phyloP scores from a whole-genome alignment of 192 early-diverging fungal species.

The Geranomyces michiganensis region DNA sequence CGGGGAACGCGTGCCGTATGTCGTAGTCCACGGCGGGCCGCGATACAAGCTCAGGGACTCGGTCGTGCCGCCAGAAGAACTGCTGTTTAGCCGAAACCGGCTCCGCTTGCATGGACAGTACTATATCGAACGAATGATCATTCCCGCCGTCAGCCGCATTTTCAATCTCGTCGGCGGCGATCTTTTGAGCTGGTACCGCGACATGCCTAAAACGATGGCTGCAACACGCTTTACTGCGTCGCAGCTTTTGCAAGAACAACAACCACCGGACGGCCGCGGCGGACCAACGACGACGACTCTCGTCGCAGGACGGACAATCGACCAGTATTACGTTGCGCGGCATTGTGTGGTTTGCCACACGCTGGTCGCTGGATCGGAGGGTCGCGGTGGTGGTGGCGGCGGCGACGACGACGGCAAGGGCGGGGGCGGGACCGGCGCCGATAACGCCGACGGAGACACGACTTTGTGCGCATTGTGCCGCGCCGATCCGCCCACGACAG shows the following conservation, averaged over 20 bases:
- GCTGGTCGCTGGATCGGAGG: neutral
- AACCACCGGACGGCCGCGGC: neutral
- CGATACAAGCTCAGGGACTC: constrained; percentile 72
- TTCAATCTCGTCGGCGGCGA: constrained; percentile 81
- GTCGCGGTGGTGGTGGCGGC: neutral
- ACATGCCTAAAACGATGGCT: constrained; percentile 68
- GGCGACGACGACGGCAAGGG: neutral
- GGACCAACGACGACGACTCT: neutral
- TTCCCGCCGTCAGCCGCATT: constrained; percentile 76
- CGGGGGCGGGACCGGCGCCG: too few species aligned
- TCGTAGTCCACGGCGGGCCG: constrained; percentile 75
- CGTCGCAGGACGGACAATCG: constrained; percentile 54
- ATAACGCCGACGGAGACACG: neutral
- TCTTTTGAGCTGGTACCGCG: constrained; percentile 69
- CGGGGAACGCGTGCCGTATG: constrained; percentile 87
- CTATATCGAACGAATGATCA: constrained; percentile 85
- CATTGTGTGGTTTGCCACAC: constrained; percentile 65
- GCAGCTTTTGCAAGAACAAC: constrained; percentile 17
- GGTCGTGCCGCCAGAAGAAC: constrained; percentile 67
- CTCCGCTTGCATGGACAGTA: constrained; percentile 73
- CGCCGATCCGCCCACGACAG: constrained; percentile 20
- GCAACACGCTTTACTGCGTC: constrained; percentile 46
- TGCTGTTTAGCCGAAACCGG: constrained; percentile 43
- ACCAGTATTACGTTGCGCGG: constrained; percentile 69
- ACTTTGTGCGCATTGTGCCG: constrained; percentile 38